Evolutionary conservation across 176 grass and related monocot species (phyloP), one percentile per base, ranked within the genome.

Genomic region (Panicum miliaceum): DNA sequence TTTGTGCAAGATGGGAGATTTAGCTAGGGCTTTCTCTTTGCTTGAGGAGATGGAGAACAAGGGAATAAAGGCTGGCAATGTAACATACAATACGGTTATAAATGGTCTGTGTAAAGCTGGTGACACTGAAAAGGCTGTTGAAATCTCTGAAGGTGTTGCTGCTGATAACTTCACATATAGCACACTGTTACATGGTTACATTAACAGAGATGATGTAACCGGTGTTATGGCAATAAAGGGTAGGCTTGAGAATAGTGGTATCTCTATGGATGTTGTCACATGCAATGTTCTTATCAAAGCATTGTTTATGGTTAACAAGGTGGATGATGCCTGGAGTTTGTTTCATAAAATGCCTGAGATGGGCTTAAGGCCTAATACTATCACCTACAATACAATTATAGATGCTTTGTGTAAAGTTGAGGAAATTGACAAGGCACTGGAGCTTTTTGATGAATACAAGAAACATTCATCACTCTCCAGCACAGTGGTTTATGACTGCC

Each of bases 201-300:
- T 85, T 29, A 97, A 90, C 59, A 81, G 65, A 88, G 72, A 73
- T 29, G 83, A 97, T 87, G 75, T 56, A 20, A 42, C 16, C 1
- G 68, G 88, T 57, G 50, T 92, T 72, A 83, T 94, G 83, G 74
- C 35, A 52, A 79, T 89, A 74, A 92, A 89, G 76, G 77, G 15
- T 43, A 94, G 86, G 61, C 83, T 97, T 54, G 88, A 91, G 73
- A 82, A 57, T 51, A 88, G 88, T 32, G 88, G 85, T 47, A 79
- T 94, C 85, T 37, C 61, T 71, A 41, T 89, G 56, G 94, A 97
- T 79, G 80, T 89, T 85, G 73, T 90, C 68, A 94, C 85, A 64
- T 97, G 88, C 85, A 97, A 94, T 85, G 81, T 89, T 65, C 90
- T 97, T 82, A 87, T 97, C 56, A 94, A 94, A 86, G 92, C 92